Percentiles rank a stretch among this genome's conserved stretches.
phyloP scores from a whole-genome alignment of 768 basidiomycete genomes.

The Lactifluus echinatus region DNA sequence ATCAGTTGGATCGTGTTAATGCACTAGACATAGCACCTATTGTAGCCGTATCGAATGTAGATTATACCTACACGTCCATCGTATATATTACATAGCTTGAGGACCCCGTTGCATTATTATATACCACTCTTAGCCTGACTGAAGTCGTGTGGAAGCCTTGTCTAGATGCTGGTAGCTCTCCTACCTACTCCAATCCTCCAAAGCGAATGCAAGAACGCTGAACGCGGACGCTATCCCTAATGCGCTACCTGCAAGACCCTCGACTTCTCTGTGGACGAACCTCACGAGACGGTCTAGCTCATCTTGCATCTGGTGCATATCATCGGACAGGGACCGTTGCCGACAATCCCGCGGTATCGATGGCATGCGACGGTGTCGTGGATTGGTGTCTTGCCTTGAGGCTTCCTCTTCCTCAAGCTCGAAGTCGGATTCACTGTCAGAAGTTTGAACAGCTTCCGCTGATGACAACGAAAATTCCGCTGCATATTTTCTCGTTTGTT shows the following conservation, averaged over 20 bases:
- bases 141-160: neutral
- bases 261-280: slow-evolving; percentile 60
- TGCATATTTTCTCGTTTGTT: slow-evolving; percentile 45
- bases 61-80: neutral
- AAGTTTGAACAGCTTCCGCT: slow-evolving; percentile 31
- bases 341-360: slow-evolving; percentile 36
- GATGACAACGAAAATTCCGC: slow-evolving; percentile 49
- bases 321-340: slow-evolving; percentile 39
- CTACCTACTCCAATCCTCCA: slow-evolving; percentile 69
- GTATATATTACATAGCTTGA: neutral
- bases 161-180: neutral
- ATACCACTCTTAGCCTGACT: neutral
- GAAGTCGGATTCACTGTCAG: slow-evolving; percentile 32
- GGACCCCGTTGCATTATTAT: neutral
- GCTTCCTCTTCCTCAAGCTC: slow-evolving; percentile 23
- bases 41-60: neutral
- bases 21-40: neutral
- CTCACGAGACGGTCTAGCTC: slow-evolving; percentile 67
- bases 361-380: slow-evolving; percentile 36
- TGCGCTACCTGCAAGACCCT: slow-evolving; percentile 55
- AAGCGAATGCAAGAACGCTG: slow-evolving; percentile 61
- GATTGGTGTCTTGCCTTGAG: slow-evolving; percentile 19
- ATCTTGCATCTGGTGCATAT: slow-evolving; percentile 53
- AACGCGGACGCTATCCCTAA: slow-evolving; percentile 55
- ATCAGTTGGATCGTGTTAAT: neutral